Percentiles rank a stretch among this genome's conserved stretches.
Conservation (phyloP, 2,329 filamentous ascomycete genomes). For the Leptographium galeiforme region DNA sequence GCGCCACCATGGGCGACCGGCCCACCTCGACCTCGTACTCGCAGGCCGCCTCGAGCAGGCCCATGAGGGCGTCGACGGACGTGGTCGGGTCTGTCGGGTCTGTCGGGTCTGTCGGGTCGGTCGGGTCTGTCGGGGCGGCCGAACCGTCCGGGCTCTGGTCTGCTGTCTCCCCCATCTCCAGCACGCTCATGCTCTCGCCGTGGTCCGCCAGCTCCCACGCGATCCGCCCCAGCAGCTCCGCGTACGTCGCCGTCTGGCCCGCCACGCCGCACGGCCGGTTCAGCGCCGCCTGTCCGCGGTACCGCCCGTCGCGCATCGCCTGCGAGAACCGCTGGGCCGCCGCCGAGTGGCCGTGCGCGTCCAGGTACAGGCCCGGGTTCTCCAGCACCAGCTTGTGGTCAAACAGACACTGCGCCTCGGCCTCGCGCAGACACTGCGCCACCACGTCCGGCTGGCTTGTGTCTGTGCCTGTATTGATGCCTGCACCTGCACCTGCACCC, state of each 20-base stretch:
- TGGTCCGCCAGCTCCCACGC: constrained; percentile 20
- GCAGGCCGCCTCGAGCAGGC: constrained; percentile 16
- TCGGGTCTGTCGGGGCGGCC: too few relatives aligned
- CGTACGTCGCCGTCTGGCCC: constrained; percentile 12
- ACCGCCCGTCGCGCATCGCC: constrained; percentile 16
- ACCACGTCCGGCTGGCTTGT: constrained; percentile 9
- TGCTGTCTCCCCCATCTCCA: constrained; percentile 13
- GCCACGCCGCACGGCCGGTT: constrained; percentile 10
- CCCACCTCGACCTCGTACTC: constrained; percentile 18
- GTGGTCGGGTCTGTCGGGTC: too few relatives aligned
- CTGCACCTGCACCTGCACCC: too few relatives aligned
- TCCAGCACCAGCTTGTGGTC: constrained; percentile 18
- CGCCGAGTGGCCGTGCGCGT: constrained; percentile 11
- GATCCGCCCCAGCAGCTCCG: constrained; percentile 17
- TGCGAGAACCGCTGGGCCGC: constrained; percentile 12
- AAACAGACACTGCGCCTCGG: constrained; percentile 16
- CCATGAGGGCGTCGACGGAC: constrained; percentile 16
- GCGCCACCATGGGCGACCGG: constrained; percentile 16
- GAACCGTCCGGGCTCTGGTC: too few relatives aligned
- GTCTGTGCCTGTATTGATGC: neutral
- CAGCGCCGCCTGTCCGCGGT: constrained; percentile 14
- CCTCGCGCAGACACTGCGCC: constrained; percentile 14
- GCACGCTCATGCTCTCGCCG: constrained; percentile 10
- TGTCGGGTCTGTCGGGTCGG: too few relatives aligned
- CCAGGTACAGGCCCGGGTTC: constrained; percentile 13